These are phyloP conservation scores for Fusarium nanum DNA, from an alignment of 2,329 filamentous ascomycete genomes.

Conservation along the genomic window DNA sequence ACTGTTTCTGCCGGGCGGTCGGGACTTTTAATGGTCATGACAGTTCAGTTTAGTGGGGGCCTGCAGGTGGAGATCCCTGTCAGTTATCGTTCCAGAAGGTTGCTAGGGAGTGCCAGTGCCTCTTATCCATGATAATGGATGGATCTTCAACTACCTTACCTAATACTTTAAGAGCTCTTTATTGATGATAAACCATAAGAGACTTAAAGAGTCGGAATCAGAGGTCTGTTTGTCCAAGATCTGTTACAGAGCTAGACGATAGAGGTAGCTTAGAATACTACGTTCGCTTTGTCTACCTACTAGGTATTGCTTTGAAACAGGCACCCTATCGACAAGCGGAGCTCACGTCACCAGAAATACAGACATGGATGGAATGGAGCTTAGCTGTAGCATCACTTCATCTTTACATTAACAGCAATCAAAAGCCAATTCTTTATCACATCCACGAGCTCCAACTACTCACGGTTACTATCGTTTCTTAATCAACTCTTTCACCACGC, in stretches of 20 bases:
- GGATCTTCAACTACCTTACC: not conserved
- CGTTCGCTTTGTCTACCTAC: not conserved
- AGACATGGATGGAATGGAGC: not conserved
- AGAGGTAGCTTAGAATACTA: not conserved
- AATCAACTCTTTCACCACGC: not conserved
- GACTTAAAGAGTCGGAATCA: too few relatives aligned
- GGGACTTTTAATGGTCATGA: slow-evolving; percentile 27
- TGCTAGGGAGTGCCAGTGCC: not conserved
- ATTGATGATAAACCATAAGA: not conserved
- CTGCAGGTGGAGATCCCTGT: slow-evolving; percentile 22
- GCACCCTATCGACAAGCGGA: slow-evolving; percentile 4
- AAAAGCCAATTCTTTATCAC: not conserved
- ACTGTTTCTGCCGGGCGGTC: slow-evolving; percentile 54
- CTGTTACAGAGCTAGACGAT: not conserved
- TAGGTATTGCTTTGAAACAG: not conserved
- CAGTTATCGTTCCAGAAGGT: slow-evolving; percentile 30
- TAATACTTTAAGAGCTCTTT: not conserved
- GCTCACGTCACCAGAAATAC: slow-evolving; percentile 27
- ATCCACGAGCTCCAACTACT: not conserved
- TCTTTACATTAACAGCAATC: slow-evolving; percentile 10
- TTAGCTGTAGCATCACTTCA: not conserved
- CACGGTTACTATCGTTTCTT: rapidly evolving
- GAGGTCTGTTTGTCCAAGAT: not conserved
- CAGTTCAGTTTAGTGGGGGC: slow-evolving; percentile 1
- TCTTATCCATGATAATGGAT: not conserved